Percentiles rank a stretch among this genome's conserved stretches.
These are phyloP conservation scores for Lactifluus pinguis DNA, from an alignment of 768 basidiomycete genomes.

Conservation along the genomic window DNA sequence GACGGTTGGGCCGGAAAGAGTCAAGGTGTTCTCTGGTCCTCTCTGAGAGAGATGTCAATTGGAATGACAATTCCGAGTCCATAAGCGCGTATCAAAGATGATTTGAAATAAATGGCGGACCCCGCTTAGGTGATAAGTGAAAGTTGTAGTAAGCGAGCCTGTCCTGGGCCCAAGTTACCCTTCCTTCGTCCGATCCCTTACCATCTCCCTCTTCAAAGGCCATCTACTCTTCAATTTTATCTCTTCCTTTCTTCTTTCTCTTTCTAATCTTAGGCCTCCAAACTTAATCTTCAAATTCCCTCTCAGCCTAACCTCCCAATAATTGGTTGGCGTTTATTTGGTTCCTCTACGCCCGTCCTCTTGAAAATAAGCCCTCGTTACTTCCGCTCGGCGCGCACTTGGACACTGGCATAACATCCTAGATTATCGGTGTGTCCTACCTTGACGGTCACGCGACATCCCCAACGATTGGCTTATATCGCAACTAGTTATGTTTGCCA, in stretches of 20 bases:
- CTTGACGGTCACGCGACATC: not conserved
- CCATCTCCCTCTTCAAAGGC: not conserved
- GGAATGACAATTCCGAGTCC: too few relatives aligned
- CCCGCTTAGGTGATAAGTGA: too few relatives aligned
- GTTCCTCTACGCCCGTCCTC: not conserved
- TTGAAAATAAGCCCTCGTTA: not conserved
- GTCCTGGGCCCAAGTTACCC: too few relatives aligned
- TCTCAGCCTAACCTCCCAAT: not conserved
- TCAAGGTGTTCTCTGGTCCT: too few relatives aligned
- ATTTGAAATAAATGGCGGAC: too few relatives aligned
- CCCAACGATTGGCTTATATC: not conserved
- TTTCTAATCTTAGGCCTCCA: not conserved
- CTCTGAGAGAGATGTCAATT: too few relatives aligned
- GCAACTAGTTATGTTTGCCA: conserved; percentile 11
- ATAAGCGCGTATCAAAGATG: too few relatives aligned
- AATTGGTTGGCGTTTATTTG: not conserved
- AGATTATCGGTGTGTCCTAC: not conserved
- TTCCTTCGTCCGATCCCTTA: not conserved
- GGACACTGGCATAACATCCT: not conserved
- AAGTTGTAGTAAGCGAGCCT: too few relatives aligned
- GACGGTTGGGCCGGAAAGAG: too few relatives aligned
- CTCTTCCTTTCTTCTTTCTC: not conserved
- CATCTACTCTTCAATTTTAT: not conserved
- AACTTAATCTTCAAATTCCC: not conserved
- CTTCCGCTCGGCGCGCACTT: not conserved